Evolutionary conservation across 345 rosid species (phyloP), one percentile per base, ranked within the genome.

Genomic region (Pistacia atlantica): DNA sequence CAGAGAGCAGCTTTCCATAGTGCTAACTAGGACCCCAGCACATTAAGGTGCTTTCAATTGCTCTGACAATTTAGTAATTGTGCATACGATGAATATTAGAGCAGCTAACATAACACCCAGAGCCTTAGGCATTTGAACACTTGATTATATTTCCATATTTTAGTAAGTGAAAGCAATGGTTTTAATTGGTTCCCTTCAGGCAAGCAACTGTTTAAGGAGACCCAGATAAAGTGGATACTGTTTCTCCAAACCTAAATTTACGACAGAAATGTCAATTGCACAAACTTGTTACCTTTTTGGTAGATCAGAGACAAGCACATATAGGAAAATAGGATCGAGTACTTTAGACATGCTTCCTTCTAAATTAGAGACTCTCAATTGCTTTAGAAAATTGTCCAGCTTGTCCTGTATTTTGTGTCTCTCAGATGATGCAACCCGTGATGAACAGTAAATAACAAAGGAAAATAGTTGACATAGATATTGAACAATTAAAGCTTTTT

Each of bases 291-390:
- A 93, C 99, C 99, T 88, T 84, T 96, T 96, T 46, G 99, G 98
- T 51, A 96, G 92, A 84, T 91, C 91, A n/a, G 98, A 92, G 78
- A 90, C 91, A 18, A 90, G 87, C 61, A 92, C 85, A 84, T 91
- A 92, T 18, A 93, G 79, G 80, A 84, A 86, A 22, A 92, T 78
- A 71, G 95, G 92, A 81, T 93, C 83, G 0, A 86, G 77, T 71
- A 82, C 57, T 80, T 82, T 74, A 1, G 75, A 56, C 17, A 69
- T 78, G 72, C 81, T 75, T 58, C 52, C 49, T 49, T 77, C 81
- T 66, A n/a, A 28, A 81, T 78, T 69, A 73, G 83, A 80, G 25
- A 80, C 79, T 83, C 86, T 90, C 79, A 75, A 80, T 65, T 83
- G 75, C 77, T 89, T 71, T 17, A 89, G 79, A 77, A 89, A 84